Base-by-base conservation (phyloP, 2,329 filamentous ascomycete genomes). In the Ceratocystis alfenasii region DNA sequence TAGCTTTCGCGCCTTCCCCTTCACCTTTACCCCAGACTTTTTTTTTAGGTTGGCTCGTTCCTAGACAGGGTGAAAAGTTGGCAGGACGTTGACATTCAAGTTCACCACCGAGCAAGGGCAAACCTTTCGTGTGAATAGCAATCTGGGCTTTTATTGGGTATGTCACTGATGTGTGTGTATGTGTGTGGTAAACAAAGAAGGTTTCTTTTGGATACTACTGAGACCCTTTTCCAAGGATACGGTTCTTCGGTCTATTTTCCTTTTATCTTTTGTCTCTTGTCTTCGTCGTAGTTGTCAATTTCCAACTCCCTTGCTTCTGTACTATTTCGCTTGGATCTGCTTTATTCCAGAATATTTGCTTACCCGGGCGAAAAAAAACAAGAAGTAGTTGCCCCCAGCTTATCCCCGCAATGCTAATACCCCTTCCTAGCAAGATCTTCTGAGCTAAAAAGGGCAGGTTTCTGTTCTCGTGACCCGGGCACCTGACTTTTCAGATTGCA, bases 401-500 rank as follows among this genome's bases (percentile, higher is more conserved):
- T 62, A 48, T 63, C 44, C 30, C 44, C 44, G 41, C 28, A 28
- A 7, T 63, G 15, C 20, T 63, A 12, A 53, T 63, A 44, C 61
- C 33, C 44, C 46, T 50, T 63, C 61, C 36, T 41, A 41, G 12
- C 10, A 12, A 41, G 8, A 41, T 41, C 10, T 41, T 15, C 36
- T 15, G 2, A 2, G 61, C 17, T 25, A 28, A 30, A 50, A 45
- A 33, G 25, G 15, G 2, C 5, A 20, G 7, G 25, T 50, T 48
- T 41, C 10, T 41, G 61, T 33, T 50, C 61, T 48, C 61, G 46
- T 63, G 61, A 63, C 61, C 45, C 10, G 17, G 22, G 20, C 61
- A 63, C 46, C 44, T 63, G 61, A 63, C 61, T 20, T 63, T n/a
- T n/a, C 28, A 59, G 28, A 36, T 59, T 57, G 17, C 55, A 36